Percentiles rank a stretch among this genome's conserved stretches.
phyloP scores from a whole-genome alignment of 2,329 filamentous ascomycete genomes.

The Beauveria varroae region DNA sequence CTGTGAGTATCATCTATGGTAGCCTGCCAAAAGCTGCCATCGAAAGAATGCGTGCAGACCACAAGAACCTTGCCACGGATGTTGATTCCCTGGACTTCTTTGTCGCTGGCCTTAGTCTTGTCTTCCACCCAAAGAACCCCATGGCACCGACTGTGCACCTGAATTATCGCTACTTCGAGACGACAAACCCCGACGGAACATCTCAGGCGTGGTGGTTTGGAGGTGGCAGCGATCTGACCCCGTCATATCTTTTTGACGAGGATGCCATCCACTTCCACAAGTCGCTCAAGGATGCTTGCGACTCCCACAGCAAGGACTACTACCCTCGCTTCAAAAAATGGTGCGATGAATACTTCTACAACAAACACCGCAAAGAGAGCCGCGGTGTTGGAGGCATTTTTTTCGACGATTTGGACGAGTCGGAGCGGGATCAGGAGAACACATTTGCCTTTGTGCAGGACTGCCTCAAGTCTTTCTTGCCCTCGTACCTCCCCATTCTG shows the following conservation, averaged over 20 bases:
- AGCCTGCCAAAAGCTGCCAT: conserved; percentile 81
- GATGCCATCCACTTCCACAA: conserved; percentile 96
- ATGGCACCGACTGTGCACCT: conserved; percentile 97
- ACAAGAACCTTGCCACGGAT: conserved; percentile 76
- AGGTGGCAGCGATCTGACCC: conserved; percentile 88
- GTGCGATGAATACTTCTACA: conserved; percentile 96
- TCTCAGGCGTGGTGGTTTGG: conserved; percentile 97
- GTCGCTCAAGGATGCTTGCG: conserved; percentile 86
- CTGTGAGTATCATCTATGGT: conserved; percentile 91
- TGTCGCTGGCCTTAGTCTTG: conserved; percentile 84
- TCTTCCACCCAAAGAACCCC: conserved; percentile 88
- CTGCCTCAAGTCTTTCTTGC: conserved; percentile 78
- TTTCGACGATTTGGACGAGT: conserved; percentile 92
- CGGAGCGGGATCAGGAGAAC: conserved; percentile 79
- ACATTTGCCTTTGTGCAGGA: conserved; percentile 85
- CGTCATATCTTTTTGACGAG: conserved; percentile 90
- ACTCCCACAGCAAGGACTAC: conserved; percentile 86
- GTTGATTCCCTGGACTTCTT: conserved; percentile 90
- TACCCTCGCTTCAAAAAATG: conserved; percentile 94
- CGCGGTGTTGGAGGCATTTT: conserved; percentile 94
- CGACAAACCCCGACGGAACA: conserved; percentile 72
- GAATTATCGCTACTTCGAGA: conserved; percentile 99
- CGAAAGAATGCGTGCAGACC: conserved; percentile 86
- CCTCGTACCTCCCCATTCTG: conserved; percentile 84
- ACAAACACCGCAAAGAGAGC: conserved; percentile 81